Evolutionary conservation across 306 rosid species (phyloP).

Genomic region (Prunus mume): DNA sequence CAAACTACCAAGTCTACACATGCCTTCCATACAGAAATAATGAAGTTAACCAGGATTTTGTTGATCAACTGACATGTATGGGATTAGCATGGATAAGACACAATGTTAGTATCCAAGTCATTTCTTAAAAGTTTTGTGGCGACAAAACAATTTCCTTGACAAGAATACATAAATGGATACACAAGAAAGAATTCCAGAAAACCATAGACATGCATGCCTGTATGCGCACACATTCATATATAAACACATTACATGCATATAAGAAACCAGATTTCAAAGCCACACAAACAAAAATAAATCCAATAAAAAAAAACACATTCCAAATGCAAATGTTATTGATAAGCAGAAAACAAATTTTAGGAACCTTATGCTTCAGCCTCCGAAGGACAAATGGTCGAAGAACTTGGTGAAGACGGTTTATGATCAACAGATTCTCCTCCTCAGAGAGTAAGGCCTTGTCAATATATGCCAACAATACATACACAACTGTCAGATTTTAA

Average conservation of each 20-base stretch:
- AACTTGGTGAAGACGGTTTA: slow-evolving; percentile 98
- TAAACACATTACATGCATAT: not conserved
- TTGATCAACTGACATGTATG: not conserved
- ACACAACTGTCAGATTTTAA: slow-evolving; percentile 18
- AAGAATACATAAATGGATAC: not conserved
- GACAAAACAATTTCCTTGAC: not conserved
- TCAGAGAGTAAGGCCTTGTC: slow-evolving; percentile 89
- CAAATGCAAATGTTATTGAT: slow-evolving; percentile 9
- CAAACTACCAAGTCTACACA: not conserved
- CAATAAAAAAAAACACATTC: not conserved
- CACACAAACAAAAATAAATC: not conserved
- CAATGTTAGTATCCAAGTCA: not conserved
- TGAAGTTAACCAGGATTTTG: not conserved
- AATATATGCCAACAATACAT: slow-evolving; percentile 24
- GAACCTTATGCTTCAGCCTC: slow-evolving; percentile 98
- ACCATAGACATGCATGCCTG: slow-evolving; percentile 2
- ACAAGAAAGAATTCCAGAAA: not conserved
- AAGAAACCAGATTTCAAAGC: not conserved
- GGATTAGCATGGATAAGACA: not conserved
- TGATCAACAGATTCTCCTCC: slow-evolving; percentile 99
- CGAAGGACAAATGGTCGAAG: slow-evolving; percentile 98
- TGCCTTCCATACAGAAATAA: not conserved
- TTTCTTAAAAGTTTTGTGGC: not conserved
- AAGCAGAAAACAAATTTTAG: slow-evolving; percentile 16
- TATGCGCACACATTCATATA: not conserved